Evolutionary conservation across 495 filamentous ascomycete genomes (phyloP), one percentile per base, ranked within the genome.

Genomic region (Pyrenopolyporus hunteri): DNA sequence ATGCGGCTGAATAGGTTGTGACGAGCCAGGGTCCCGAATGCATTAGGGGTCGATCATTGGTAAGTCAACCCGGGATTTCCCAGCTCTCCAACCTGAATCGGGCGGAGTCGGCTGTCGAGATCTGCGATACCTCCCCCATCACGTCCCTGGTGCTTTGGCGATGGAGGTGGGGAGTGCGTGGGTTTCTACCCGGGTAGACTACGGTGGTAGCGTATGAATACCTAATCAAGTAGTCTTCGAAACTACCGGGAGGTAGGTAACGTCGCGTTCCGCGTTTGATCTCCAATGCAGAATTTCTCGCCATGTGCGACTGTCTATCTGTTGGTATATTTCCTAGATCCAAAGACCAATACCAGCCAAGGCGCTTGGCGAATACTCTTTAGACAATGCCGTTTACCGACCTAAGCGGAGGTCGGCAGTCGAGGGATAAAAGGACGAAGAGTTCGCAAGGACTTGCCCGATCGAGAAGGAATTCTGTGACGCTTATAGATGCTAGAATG

Each of bases 391-490:
- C 26, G 56, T 51, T 50, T 55, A 65, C 55, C 32, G 49, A 59
- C 17, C 43, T 16, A 47, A 40, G 56, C 62, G 62, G 62, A 60
- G 56, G 45, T 39, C 62, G 62, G 62, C 62, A 65, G 39, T 60
- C 37, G 28, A 50, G 20, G 47, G 55, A 43, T 44, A 39, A n/a
- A 52, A 7, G 51, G 47, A 53, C 20, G 39, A 53, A 35, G 37
- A 45, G 60, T 22, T 64, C 69, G 69, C 69, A 57, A 69, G 69
- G 69, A 71, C 69, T 64, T 71, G 59, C 69, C 69, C 35, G 44
- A 71, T 61, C 19, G 19, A 62, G 59, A 36, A 62, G 59, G 36
- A 31, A 60, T 2, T 22, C 42, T 25, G 19, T 51, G 25, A 60
- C 63, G 63, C 63, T 61, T 57, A 61, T 57, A 65, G 47, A 44